Percentiles rank a stretch among this genome's conserved stretches.
phyloP scores from a whole-genome alignment of 345 rosid genomes.

The Citrus sinensis region DVS_A1.0 CM039168.1:26240501-26241000 shows the following conservation, averaged over 20 bases:
- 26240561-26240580: not conserved
- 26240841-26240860: not conserved
- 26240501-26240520: not conserved
- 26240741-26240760: slow-evolving; percentile 1
- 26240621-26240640: not conserved
- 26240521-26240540: not conserved
- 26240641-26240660: not conserved
- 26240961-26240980: slow-evolving; percentile 46
- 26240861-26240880: not conserved
- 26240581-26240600: not conserved
- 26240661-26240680: not conserved
- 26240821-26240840: not conserved
- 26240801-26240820: slow-evolving; percentile 55
- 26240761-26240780: slow-evolving; percentile 43
- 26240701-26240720: slow-evolving; percentile 59
- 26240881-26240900: not conserved
- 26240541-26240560: not conserved
- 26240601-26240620: not conserved
- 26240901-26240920: slow-evolving; percentile 37
- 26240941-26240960: slow-evolving; percentile 19
- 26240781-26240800: slow-evolving; percentile 54
- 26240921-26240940: slow-evolving; percentile 34
- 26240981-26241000: slow-evolving; percentile 26
- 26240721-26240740: slow-evolving; percentile 52
- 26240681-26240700: slow-evolving; percentile 84